These are phyloP conservation scores for Solanum peruvianum DNA, from an alignment of 257 asterid species.

Conservation along the genomic window DNA sequence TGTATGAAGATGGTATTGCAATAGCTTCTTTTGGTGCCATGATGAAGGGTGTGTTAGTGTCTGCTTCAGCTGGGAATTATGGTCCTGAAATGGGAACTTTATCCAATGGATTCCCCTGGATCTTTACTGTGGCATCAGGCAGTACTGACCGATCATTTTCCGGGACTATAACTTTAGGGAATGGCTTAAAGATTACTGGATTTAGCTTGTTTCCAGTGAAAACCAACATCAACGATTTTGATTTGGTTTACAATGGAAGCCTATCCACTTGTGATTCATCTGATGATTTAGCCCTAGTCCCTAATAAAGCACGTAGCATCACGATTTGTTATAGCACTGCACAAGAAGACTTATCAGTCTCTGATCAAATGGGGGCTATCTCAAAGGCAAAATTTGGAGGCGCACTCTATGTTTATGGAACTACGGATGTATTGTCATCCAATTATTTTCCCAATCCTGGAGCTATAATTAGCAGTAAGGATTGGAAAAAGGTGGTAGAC, in stretches of 20 bases:
- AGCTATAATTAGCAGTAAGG: not conserved
- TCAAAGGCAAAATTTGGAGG: not conserved
- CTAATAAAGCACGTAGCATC: not conserved
- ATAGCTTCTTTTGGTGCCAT: conserved; percentile 32
- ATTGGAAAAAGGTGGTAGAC: not conserved
- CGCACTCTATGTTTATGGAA: not conserved
- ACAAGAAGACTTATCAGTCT: not conserved
- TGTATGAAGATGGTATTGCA: conserved; percentile 15
- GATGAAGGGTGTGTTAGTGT: conserved; percentile 25
- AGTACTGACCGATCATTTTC: conserved; percentile 23
- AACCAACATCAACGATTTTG: not conserved
- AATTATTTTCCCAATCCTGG: not conserved
- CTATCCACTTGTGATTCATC: not conserved
- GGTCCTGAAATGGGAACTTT: conserved; percentile 1
- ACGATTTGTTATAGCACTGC: not conserved
- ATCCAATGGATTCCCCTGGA: conserved; percentile 21
- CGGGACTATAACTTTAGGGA: conserved; percentile 20
- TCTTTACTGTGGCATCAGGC: conserved; percentile 21
- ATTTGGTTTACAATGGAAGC: not conserved
- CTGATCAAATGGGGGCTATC: not conserved
- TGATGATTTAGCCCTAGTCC: not conserved
- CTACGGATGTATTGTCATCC: not conserved
- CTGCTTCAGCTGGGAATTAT: conserved; percentile 20
- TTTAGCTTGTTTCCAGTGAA: conserved; percentile 21
- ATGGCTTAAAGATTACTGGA: conserved; percentile 16